A percentile compares a stretch with the other conserved stretches of the same genome.
Evolutionary conservation across 352 stramenopile genomes (phyloP).

Genomic region (Pythium monospermum): DNA sequence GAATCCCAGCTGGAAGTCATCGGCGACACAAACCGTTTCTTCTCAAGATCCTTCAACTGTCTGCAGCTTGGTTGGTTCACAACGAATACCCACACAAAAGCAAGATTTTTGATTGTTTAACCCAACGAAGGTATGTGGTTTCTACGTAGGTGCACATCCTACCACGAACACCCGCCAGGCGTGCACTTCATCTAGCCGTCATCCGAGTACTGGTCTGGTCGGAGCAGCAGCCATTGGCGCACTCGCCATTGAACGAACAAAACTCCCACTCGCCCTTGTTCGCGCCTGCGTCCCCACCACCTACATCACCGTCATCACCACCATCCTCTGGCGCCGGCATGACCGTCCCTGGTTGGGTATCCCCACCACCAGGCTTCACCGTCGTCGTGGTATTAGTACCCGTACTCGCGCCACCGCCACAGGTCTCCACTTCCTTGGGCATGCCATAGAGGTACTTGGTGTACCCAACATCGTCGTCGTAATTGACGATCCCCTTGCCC

Average conservation of each 20-base stretch:
- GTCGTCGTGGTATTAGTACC: background rate
- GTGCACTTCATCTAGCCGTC: background rate
- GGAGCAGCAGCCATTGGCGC: background rate
- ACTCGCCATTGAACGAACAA: background rate
- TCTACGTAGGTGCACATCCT: too few species aligned
- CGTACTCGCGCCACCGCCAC: constrained; percentile 22
- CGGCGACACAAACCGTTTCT: too few species aligned
- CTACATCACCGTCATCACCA: background rate
- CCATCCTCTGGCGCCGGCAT: background rate
- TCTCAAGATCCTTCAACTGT: too few species aligned
- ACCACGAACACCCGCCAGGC: background rate
- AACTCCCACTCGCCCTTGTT: background rate
- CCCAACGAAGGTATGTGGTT: too few species aligned
- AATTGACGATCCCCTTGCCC: constrained; percentile 35
- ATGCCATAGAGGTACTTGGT: constrained; percentile 46
- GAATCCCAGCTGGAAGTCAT: too few species aligned
- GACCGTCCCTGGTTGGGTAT: background rate
- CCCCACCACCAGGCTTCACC: background rate
- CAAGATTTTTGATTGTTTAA: too few species aligned
- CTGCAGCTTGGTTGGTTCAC: too few species aligned
- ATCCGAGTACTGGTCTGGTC: background rate
- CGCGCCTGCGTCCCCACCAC: background rate
- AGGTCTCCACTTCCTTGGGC: constrained; percentile 36
- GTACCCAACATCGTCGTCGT: constrained; percentile 34
- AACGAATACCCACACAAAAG: too few species aligned